phyloP scores from a whole-genome alignment of 2,329 filamentous ascomycete species.

The Chaetomiaceae sp. region DNA sequence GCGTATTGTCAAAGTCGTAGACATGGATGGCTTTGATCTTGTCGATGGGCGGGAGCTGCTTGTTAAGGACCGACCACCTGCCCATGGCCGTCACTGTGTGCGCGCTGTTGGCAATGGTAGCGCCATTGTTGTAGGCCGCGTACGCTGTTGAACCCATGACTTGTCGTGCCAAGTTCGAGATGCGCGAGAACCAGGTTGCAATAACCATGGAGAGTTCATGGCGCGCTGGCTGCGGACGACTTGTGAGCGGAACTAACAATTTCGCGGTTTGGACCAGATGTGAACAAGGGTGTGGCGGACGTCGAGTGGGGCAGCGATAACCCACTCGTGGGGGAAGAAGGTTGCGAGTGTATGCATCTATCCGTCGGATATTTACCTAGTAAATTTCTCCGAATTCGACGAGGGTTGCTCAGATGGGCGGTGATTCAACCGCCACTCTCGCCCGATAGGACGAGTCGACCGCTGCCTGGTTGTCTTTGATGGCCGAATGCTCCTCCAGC shows the following conservation, averaged over 20 bases:
- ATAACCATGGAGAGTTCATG: slow-evolving; percentile 22
- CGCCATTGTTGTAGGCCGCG: slow-evolving; percentile 24
- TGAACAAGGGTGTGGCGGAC: slow-evolving; percentile 1
- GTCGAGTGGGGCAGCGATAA: neutral
- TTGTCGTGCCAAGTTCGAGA: slow-evolving; percentile 16
- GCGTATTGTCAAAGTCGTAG: slow-evolving; percentile 97
- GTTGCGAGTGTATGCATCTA: slow-evolving; percentile 1
- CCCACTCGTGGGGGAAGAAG: too few species aligned
- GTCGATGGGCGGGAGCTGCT: slow-evolving; percentile 64
- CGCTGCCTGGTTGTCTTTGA: too few species aligned
- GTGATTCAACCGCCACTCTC: too few species aligned
- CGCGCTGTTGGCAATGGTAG: slow-evolving; percentile 19
- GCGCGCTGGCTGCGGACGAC: neutral
- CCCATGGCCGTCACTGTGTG: slow-evolving; percentile 69
- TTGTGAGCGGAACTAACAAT: slow-evolving; percentile 15
- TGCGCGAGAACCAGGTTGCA: slow-evolving; percentile 18
- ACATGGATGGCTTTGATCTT: slow-evolving; percentile 78
- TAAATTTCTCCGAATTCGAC: too few species aligned
- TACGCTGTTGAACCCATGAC: slow-evolving; percentile 25
- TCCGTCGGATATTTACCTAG: neutral
- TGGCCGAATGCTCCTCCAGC: neutral
- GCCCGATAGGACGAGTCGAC: too few species aligned
- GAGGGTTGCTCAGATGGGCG: too few species aligned
- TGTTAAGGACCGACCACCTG: slow-evolving; percentile 77
- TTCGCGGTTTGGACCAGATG: slow-evolving; percentile 2